Evolutionary conservation across 2,329 filamentous ascomycete species (phyloP).

Genomic region (Neophaeococcomyces mojaviensis): DNA sequence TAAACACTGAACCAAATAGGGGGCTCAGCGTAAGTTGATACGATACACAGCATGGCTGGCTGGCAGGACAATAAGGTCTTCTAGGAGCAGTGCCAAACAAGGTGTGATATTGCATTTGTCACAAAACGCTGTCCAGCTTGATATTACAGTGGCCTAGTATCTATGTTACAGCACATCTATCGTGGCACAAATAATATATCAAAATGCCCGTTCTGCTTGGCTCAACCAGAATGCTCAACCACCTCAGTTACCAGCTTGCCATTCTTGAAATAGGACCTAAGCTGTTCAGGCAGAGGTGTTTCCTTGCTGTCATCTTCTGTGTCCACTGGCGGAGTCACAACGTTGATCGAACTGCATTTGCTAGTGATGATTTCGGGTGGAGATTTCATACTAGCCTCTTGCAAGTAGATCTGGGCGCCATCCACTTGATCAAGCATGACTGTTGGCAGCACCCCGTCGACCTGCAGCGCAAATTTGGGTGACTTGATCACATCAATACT

Average conservation of each 20-base stretch:
- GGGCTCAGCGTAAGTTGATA: background rate
- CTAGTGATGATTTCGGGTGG: slow-evolving; percentile 68
- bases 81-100: no score
- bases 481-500: slow-evolving; percentile 94
- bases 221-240: slow-evolving; percentile 80
- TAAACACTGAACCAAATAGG: background rate
- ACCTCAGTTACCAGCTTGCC: slow-evolving; percentile 84
- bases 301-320: slow-evolving; percentile 77
- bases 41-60: background rate
- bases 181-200: no score
- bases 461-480: slow-evolving; percentile 87
- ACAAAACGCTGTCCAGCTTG: background rate
- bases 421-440: slow-evolving; percentile 91
- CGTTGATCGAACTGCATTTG: slow-evolving; percentile 80
- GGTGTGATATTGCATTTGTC: background rate
- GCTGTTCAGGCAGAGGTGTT: slow-evolving; percentile 79
- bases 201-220: background rate
- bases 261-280: slow-evolving; percentile 70
- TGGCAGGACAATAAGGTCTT: no score
- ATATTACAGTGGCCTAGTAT: background rate
- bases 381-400: slow-evolving; percentile 66
- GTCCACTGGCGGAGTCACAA: slow-evolving; percentile 67
- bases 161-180: slow-evolving; percentile 3
- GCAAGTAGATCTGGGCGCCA: slow-evolving; percentile 77
- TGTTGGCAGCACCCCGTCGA: slow-evolving; percentile 77